Percentiles rank a stretch among this genome's conserved stretches.
phyloP scores from a whole-genome alignment of 176 grass and related monocot species.

The Chrysopogon serrulatus region DNA sequence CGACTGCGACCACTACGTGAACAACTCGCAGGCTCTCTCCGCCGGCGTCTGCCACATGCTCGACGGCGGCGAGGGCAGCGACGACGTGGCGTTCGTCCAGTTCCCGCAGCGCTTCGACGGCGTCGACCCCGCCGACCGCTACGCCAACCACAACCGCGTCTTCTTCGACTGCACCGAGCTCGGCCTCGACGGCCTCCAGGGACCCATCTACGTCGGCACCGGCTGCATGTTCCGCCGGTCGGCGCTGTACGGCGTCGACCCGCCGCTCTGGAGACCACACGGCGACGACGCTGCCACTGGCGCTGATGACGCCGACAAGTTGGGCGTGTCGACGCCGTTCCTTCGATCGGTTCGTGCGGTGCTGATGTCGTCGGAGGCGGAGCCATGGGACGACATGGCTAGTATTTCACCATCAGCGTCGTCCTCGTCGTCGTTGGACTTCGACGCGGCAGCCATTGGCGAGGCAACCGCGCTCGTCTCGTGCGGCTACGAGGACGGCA shows the following conservation, averaged over 20 bases:
- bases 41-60: constrained; percentile 98
- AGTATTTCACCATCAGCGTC: too few species aligned
- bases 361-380: not conserved
- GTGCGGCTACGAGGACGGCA: constrained; percentile 88
- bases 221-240: constrained; percentile 72
- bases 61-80: constrained; percentile 70
- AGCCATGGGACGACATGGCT: too few species aligned
- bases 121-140: constrained; percentile 90
- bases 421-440: constrained; percentile 31
- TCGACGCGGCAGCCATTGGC: constrained; percentile 61
- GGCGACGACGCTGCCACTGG: constrained; percentile 19
- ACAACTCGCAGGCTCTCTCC: constrained; percentile 72
- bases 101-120: constrained; percentile 93
- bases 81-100: constrained; percentile 84
- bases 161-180: constrained; percentile 92
- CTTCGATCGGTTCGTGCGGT: not conserved
- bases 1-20: constrained; percentile 97
- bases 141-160: constrained; percentile 97
- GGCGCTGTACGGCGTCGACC: constrained; percentile 65
- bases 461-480: constrained; percentile 82
- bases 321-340: not conserved
- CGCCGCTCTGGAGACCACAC: constrained; percentile 26
- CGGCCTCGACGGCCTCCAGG: constrained; percentile 70
- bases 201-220: constrained; percentile 78
- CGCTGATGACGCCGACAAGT: not conserved